Percentiles rank a stretch among this genome's conserved stretches.
Evolutionary conservation across 129 eudicot genomes (phyloP).

Genomic region (Centaurea solstitialis): DNA sequence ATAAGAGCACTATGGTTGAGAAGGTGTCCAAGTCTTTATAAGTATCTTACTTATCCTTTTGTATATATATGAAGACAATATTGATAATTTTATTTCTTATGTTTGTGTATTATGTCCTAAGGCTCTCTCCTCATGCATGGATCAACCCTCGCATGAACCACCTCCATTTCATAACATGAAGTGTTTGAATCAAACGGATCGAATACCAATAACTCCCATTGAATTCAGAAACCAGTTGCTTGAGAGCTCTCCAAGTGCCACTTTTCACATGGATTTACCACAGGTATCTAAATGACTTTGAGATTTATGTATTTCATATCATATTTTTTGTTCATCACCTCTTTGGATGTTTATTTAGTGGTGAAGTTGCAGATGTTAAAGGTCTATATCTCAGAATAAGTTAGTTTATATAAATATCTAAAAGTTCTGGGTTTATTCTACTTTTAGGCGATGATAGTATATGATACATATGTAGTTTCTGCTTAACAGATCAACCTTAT

Average conservation of each 20-base stretch:
- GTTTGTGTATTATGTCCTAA: neutral
- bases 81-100: neutral
- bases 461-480: neutral
- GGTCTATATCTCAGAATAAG: too few relatives aligned
- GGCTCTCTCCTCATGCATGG: neutral
- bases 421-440: neutral
- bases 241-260: neutral
- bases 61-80: neutral
- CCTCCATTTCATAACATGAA: neutral
- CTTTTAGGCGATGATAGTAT: neutral
- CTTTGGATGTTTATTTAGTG: too few relatives aligned
- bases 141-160: neutral
- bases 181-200: neutral
- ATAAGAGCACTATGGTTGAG: neutral
- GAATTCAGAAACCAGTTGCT: neutral
- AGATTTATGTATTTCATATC: too few relatives aligned
- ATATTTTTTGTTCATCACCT: too few relatives aligned
- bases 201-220: neutral
- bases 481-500: too few relatives aligned
- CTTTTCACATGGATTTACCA: neutral
- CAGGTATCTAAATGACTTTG: too few relatives aligned
- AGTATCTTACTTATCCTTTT: neutral
- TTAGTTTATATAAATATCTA: too few relatives aligned
- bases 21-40: neutral
- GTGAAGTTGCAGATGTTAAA: too few relatives aligned